These are phyloP conservation scores for Solanum pimpinellifolium DNA, from an alignment of 257 asterid genomes.

Conservation along the genomic window DNA sequence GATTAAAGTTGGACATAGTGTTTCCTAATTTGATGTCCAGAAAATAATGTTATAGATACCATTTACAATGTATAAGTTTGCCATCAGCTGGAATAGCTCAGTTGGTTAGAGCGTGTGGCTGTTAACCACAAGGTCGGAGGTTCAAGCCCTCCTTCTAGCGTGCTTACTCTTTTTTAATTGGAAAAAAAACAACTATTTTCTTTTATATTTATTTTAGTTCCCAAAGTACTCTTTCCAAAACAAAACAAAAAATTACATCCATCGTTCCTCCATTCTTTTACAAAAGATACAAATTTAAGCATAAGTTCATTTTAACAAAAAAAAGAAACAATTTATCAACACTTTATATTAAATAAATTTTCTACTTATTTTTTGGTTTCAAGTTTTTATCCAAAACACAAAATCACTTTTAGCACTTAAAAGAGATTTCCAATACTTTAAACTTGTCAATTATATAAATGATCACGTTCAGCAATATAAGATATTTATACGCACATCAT, in stretches of 20 bases:
- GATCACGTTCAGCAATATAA: background rate
- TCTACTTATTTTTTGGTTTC: background rate
- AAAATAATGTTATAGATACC: accelerated
- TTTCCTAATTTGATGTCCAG: background rate
- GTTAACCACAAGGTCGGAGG: conserved; percentile 99
- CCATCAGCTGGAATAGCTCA: conserved; percentile 90
- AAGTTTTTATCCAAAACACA: background rate
- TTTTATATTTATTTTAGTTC: too few species aligned
- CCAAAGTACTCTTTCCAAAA: too few species aligned
- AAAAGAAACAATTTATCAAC: background rate
- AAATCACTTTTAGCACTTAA: background rate
- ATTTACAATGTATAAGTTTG: accelerated
- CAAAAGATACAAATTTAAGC: background rate
- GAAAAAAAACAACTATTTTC: too few species aligned
- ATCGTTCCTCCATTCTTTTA: background rate
- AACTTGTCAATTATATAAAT: background rate
- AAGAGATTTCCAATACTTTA: background rate
- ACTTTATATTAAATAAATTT: background rate
- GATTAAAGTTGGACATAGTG: background rate
- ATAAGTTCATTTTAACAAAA: background rate
- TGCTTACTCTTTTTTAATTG: background rate
- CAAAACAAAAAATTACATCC: background rate
- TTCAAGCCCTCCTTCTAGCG: conserved; percentile 67
- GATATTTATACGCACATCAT: background rate
- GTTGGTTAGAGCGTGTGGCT: conserved; percentile 99